Evolutionary conservation across 2,329 filamentous ascomycete genomes (phyloP), one percentile per base, ranked within the genome.

Genomic region (Pseudogymnoascus sp.): DNA sequence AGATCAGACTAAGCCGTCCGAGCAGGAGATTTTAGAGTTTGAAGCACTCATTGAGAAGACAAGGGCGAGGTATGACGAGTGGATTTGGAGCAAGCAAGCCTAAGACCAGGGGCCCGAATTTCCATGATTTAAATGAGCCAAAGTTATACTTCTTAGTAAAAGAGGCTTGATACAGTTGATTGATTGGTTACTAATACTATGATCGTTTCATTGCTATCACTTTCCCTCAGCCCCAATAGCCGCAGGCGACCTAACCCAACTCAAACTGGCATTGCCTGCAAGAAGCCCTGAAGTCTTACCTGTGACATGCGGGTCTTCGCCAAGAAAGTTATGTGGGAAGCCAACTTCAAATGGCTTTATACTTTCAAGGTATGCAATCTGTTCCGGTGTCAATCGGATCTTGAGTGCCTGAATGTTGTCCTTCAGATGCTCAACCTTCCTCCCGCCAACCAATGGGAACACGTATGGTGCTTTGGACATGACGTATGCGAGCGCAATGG

Each of bases 381-480:
- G 87, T 64, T 87, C 80, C 0, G 78, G 71, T 0, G 77, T 81
- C 35, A 93, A 76, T 62, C 80, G 75, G 41, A 91, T 75, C 1
- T 78, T 79, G 38, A 93, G 77, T 0, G 87, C 86, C 68, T 88
- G 82, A 67, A 91, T 88, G 69, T 91, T 91, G 63, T 79, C 80
- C 70, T 86, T 83, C 40, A 93, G 76, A 71, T 92, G 88, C 60
- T 88, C 83, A 9, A 89, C 73, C 68, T 86, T 91, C 9, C 88
- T 81, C 0, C 87, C 86, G 9, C 89, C 88, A 5, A 91, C 78
- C 41, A 92, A 85, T 1, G 89, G 89, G 70, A 90, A 90, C 12
- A 91, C 86, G 68, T 90, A 84, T 0, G 87, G 83, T 0, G 86
- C 78, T 75, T 91, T 91, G 66, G 85, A 81, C 80, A 89, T 82